These are phyloP conservation scores for Pseudogymnoascus sp. DNA, from an alignment of 2,329 filamentous ascomycete species.

Conservation along the genomic window DNA sequence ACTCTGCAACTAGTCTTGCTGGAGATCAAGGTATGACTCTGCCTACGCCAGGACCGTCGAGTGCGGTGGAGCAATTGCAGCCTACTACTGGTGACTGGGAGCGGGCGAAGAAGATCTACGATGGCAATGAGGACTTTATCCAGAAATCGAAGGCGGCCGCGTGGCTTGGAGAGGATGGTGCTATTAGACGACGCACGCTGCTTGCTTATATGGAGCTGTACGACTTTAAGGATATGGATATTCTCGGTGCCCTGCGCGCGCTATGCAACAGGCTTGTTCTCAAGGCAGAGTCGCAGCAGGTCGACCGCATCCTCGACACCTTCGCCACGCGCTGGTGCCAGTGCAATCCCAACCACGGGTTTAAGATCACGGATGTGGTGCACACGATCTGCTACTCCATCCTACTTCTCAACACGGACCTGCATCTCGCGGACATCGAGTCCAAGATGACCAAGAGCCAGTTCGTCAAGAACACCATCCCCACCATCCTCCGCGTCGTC, in stretches of 20 bases:
- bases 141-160: conserved; percentile 72
- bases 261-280: conserved; percentile 77
- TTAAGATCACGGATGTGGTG: conserved; percentile 88
- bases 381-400: conserved; percentile 97
- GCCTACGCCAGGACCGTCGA: background rate
- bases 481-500: conserved; percentile 72
- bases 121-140: conserved; percentile 75
- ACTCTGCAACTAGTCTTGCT: background rate
- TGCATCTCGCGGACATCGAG: conserved; percentile 91
- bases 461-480: conserved; percentile 94
- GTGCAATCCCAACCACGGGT: conserved; percentile 88
- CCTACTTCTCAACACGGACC: conserved; percentile 88
- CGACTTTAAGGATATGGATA: conserved; percentile 74
- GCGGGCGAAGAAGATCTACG: conserved; percentile 75
- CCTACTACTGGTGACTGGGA: conserved; percentile 63
- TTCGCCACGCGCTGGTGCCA: conserved; percentile 88
- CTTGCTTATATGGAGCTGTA: conserved; percentile 87
- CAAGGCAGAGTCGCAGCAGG: conserved; percentile 90
- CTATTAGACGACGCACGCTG: conserved; percentile 49
- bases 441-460: conserved; percentile 92
- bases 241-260: conserved; percentile 68
- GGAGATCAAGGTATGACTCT: background rate
- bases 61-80: background rate
- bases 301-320: conserved; percentile 85
- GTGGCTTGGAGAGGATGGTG: conserved; percentile 67